phyloP scores from a whole-genome alignment of 108 stramenopile genomes.

The Stephanodiscus minutulus region DNA sequence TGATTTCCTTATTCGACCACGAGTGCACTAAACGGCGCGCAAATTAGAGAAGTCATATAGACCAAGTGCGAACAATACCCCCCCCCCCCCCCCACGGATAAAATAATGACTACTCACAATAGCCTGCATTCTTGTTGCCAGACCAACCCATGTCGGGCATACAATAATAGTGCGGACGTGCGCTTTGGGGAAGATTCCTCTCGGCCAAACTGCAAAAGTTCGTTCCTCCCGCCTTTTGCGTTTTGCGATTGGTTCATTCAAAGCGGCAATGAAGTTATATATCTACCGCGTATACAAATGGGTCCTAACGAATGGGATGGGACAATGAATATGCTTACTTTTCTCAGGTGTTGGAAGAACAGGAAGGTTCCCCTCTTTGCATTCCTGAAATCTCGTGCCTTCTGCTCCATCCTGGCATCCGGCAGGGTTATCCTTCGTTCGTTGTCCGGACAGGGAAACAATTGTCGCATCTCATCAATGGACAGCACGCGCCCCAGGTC shows the following conservation, averaged over 20 bases:
- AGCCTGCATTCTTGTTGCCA: conserved; percentile 62
- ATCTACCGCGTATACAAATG: not conserved
- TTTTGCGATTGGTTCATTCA: not conserved
- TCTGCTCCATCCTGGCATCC: conserved; percentile 59
- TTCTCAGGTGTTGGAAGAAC: conserved; percentile 83
- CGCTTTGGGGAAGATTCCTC: conserved; percentile 59
- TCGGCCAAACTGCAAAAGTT: conserved; percentile 80
- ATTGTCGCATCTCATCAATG: conserved; percentile 47
- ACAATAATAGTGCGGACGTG: conserved; percentile 67
- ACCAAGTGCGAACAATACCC: not conserved
- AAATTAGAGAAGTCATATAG: not conserved
- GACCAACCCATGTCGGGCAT: conserved; percentile 75
- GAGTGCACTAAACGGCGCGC: conserved; percentile 21
- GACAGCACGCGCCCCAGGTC: conserved; percentile 37
- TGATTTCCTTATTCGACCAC: conserved; percentile 68
- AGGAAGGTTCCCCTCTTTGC: conserved; percentile 55
- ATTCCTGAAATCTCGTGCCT: conserved; percentile 61
- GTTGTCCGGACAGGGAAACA: conserved; percentile 75
- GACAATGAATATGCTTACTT: conserved; percentile 40
- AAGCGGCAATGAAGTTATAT: not conserved
- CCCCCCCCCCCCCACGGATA: not conserved
- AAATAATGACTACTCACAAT: conserved; percentile 5
- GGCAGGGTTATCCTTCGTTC: conserved; percentile 73
- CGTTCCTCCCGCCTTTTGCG: conserved; percentile 58
- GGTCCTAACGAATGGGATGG: not conserved